A percentile compares a stretch with the other conserved stretches of the same genome.
Conservation (phyloP, 2,329 filamentous ascomycete genomes). For the Pseudopithomyces maydicus region DNA sequence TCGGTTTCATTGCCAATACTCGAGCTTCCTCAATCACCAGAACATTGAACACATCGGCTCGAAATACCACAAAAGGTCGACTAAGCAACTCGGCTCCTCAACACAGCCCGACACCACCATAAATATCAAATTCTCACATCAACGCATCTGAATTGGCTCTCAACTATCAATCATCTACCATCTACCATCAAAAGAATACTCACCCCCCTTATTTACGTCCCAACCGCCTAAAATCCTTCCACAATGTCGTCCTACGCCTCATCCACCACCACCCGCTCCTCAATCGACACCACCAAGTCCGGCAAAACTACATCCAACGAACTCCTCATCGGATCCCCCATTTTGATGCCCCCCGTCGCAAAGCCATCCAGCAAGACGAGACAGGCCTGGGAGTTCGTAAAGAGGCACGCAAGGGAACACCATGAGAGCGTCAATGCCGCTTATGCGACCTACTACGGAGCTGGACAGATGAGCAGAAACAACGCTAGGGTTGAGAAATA, state of each 20-base stretch:
- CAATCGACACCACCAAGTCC: constrained; percentile 15
- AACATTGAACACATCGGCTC: neutral
- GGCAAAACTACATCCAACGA: constrained; percentile 3
- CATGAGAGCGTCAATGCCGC: constrained; percentile 24
- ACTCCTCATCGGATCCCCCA: neutral
- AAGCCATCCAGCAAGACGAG: constrained; percentile 6
- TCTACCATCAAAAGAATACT: neutral
- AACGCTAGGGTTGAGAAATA: neutral
- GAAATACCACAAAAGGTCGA: neutral
- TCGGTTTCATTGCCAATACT: neutral
- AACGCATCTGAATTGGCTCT: neutral
- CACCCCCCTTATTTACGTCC: neutral
- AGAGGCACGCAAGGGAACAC: constrained; percentile 26
- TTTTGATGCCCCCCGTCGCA: neutral
- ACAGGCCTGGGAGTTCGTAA: constrained; percentile 17
- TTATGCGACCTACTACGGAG: constrained; percentile 19
- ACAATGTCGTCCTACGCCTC: constrained; percentile 3
- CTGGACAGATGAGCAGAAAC: neutral
- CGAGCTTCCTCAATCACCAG: neutral
- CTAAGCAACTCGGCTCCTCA: neutral
- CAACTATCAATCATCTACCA: neutral
- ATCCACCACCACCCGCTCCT: constrained; percentile 10
- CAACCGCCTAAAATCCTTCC: neutral
- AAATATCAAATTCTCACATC: neutral
- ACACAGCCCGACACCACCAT: neutral